Evolutionary conservation across 1,139 yeast genomes (phyloP).

Genomic region (Taphrina pruni): DNA sequence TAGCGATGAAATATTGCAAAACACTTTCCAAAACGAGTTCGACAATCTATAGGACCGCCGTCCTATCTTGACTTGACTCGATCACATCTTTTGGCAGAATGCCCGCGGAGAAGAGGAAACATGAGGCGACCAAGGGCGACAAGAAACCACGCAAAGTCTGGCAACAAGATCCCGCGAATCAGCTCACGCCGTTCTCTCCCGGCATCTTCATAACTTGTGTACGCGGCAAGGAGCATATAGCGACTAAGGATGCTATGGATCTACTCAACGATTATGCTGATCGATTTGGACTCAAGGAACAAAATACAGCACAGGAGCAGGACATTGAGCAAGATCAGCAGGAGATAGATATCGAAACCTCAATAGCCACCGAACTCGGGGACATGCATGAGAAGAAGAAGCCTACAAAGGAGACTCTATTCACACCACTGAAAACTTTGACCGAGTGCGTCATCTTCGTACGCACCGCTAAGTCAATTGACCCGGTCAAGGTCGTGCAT

Average conservation of each 20-base stretch:
- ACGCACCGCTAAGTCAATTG: constrained; percentile 76
- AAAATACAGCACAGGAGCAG: constrained; percentile 34
- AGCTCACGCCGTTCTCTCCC: constrained; percentile 30
- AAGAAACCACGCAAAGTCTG: constrained; percentile 21
- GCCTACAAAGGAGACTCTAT: constrained; percentile 54
- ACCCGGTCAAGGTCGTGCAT: constrained; percentile 73
- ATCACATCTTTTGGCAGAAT: not conserved
- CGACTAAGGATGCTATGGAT: constrained; percentile 30
- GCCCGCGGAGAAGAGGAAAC: constrained; percentile 24
- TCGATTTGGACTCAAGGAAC: constrained; percentile 5
- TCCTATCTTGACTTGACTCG: not conserved
- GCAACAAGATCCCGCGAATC: constrained; percentile 35
- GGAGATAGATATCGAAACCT: constrained; percentile 45
- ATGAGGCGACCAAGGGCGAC: constrained; percentile 18
- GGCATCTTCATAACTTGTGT: constrained; percentile 38
- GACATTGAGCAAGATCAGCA: constrained; percentile 34
- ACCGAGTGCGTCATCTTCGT: constrained; percentile 85
- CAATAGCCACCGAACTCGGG: constrained; percentile 49
- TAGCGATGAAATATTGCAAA: no score
- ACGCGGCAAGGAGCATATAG: constrained; percentile 34
- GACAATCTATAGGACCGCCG: no score
- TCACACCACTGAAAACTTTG: constrained; percentile 70
- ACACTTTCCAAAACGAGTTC: no score
- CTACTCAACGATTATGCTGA: constrained; percentile 33
- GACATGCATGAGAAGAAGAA: constrained; percentile 58